Conservation (phyloP, 2,329 filamentous ascomycete genomes). For the Arthrinium puccinioides region DNA sequence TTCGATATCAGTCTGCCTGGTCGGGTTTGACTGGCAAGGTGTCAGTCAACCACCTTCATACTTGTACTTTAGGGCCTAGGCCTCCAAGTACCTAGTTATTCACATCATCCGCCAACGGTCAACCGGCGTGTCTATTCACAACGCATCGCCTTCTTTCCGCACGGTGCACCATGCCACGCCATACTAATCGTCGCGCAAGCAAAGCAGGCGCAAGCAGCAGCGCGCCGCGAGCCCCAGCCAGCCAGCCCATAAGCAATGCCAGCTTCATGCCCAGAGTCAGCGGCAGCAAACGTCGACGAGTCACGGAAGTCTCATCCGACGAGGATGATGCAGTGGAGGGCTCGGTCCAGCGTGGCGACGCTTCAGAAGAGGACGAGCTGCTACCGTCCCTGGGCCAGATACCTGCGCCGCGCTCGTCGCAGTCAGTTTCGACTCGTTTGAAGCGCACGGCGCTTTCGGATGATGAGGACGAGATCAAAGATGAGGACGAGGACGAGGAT, state of each 20-base stretch:
- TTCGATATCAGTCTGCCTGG: not conserved
- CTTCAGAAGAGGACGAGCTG: conserved; percentile 13
- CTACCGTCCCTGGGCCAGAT: conserved; percentile 9
- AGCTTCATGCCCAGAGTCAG: conserved; percentile 19
- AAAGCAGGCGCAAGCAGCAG: not conserved
- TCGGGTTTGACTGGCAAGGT: not conserved
- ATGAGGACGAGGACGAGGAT: conserved; percentile 13
- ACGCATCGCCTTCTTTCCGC: not conserved
- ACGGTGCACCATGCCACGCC: not conserved
- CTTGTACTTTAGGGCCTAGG: not conserved
- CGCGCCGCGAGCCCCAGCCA: not conserved
- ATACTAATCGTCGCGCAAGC: conserved; percentile 1
- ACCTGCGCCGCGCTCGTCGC: conserved; percentile 14
- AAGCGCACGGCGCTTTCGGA: conserved; percentile 14
- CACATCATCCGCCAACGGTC: not conserved
- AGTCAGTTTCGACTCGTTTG: conserved; percentile 21
- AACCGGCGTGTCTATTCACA: not conserved
- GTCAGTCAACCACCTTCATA: not conserved
- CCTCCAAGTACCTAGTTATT: not conserved
- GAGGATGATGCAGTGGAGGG: conserved; percentile 15
- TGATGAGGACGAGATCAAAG: conserved; percentile 14
- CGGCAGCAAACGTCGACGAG: conserved; percentile 5
- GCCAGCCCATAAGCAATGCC: conserved; percentile 7
- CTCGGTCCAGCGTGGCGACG: conserved; percentile 10
- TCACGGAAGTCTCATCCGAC: conserved; percentile 15